Evolutionary conservation across 2,329 filamentous ascomycete genomes (phyloP).

Genomic region (Xylariaceae sp.): DNA sequence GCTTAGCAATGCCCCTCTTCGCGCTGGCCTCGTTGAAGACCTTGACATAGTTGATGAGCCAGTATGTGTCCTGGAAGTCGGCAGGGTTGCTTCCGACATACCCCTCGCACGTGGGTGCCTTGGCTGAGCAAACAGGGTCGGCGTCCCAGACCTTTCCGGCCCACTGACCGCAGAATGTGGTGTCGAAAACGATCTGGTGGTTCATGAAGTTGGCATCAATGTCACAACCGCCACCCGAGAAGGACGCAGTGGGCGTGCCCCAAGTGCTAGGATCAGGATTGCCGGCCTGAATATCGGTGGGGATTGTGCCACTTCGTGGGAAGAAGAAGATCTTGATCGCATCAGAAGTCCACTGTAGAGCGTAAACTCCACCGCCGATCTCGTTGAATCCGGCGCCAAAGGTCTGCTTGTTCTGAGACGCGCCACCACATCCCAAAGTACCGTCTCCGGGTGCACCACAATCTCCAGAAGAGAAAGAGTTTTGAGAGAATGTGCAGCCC

Average conservation of each 20-base stretch:
- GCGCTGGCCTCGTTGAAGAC: slow-evolving; percentile 54
- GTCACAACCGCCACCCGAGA: slow-evolving; percentile 71
- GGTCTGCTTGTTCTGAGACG: slow-evolving; percentile 56
- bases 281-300: slow-evolving; percentile 64
- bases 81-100: slow-evolving; percentile 75
- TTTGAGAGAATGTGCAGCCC: slow-evolving; percentile 60
- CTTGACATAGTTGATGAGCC: slow-evolving; percentile 75
- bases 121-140: slow-evolving; percentile 63
- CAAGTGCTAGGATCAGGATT: slow-evolving; percentile 72
- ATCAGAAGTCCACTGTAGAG: slow-evolving; percentile 75
- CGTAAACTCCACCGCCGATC: slow-evolving; percentile 73
- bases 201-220: slow-evolving; percentile 73
- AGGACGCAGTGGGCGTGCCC: slow-evolving; percentile 72
- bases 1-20: slow-evolving; percentile 21
- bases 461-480: slow-evolving; percentile 55
- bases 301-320: slow-evolving; percentile 65
- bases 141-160: slow-evolving; percentile 72
- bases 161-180: slow-evolving; percentile 88
- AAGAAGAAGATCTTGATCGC: slow-evolving; percentile 86
- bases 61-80: slow-evolving; percentile 77
- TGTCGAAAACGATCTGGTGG: slow-evolving; percentile 82
- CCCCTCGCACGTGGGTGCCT: slow-evolving; percentile 70
- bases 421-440: slow-evolving; percentile 66
- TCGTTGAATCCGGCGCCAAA: slow-evolving; percentile 77
- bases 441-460: slow-evolving; percentile 61